phyloP scores from a whole-genome alignment of 2,329 filamentous ascomycete genomes.

The Fusarium keratoplasticum region DNA sequence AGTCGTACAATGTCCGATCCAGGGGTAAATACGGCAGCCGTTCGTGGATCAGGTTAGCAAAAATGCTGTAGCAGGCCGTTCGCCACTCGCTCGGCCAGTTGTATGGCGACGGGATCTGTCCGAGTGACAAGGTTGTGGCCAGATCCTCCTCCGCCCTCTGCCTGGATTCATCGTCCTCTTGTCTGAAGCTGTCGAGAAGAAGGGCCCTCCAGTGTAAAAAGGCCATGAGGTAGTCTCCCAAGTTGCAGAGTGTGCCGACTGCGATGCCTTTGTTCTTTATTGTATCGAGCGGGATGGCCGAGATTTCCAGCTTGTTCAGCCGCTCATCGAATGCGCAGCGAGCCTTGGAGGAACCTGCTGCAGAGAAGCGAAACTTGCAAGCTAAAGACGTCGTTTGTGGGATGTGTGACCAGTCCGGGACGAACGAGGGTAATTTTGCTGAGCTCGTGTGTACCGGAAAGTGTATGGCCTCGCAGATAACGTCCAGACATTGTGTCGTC shows the following conservation, averaged over 20 bases:
- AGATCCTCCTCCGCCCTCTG: conserved; percentile 18
- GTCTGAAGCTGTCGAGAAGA: background rate
- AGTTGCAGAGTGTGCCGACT: conserved; percentile 20
- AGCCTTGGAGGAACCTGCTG: background rate
- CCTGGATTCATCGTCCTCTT: background rate
- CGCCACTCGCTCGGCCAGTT: conserved; percentile 10
- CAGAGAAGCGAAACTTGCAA: conserved; percentile 11
- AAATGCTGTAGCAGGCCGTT: background rate
- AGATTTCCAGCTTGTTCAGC: conserved; percentile 26
- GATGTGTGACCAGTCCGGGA: conserved; percentile 29
- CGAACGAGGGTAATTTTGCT: conserved; percentile 15
- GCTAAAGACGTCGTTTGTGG: conserved; percentile 23
- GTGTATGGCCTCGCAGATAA: conserved; percentile 25
- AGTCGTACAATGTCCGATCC: background rate
- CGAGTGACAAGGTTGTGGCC: conserved; percentile 19
- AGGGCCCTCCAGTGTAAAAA: conserved; percentile 31
- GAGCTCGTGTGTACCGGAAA: conserved; percentile 16
- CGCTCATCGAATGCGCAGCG: conserved; percentile 11
- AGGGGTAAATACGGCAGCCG: conserved; percentile 13
- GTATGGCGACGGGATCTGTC: conserved; percentile 8
- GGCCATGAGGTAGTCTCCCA: conserved; percentile 30
- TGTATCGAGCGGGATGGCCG: background rate
- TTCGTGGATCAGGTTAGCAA: conserved; percentile 19
- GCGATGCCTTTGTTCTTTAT: conserved; percentile 12
- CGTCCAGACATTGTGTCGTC: conserved; percentile 6